Evolutionary conservation across 805 yeast genomes (phyloP), one percentile per base, ranked within the genome.

Genomic region (Myxozyma neotropica): DNA sequence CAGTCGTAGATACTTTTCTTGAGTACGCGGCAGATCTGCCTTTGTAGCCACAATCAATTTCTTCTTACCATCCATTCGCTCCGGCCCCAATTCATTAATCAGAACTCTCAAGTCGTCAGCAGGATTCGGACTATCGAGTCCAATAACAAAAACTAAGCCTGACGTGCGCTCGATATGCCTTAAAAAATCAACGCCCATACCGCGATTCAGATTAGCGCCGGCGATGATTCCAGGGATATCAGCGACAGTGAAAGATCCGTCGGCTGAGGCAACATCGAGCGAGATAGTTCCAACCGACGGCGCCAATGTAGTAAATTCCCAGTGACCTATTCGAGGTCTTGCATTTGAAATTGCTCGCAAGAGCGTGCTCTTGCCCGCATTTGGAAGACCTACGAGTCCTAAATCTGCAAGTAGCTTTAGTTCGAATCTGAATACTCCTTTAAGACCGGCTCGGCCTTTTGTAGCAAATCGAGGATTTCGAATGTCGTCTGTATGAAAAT

Each of bases 201-300:
- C 99, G 71, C 81, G 86, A 70, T 92, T 88, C 5, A 72, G 71
- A 6, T 84, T 81, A 0, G 99, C 98, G 5, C 96, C 97, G 72
- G 85, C 81, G 60, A 94, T 88, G 46, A 94, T 87, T 5, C 99
- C 99, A 0, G 99, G 99, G 58, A 94, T 94, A 75, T 94, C 99
- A 1, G 98, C 98, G 1, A 94, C 97, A 0, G 97, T 89, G 71
- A 93, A 92, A 4, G 87, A 81, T 24, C 68, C 67, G 45, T 69
- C 69, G 2, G 77, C 73, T 59, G 80, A 79, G 65, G 85, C 88
- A 1, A 86, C 80, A 1, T 86, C 81, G 21, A 84, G 72, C 47
- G 80, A 79, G 13, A 94, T 88, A 0, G 97, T 93, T 2, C 99
- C 99, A 50, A 94, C 83, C 0, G 90, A 86, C 0, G 99, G 99